phyloP scores from a whole-genome alignment of 768 basidiomycete species.

The Lactarius psammicola region DNA sequence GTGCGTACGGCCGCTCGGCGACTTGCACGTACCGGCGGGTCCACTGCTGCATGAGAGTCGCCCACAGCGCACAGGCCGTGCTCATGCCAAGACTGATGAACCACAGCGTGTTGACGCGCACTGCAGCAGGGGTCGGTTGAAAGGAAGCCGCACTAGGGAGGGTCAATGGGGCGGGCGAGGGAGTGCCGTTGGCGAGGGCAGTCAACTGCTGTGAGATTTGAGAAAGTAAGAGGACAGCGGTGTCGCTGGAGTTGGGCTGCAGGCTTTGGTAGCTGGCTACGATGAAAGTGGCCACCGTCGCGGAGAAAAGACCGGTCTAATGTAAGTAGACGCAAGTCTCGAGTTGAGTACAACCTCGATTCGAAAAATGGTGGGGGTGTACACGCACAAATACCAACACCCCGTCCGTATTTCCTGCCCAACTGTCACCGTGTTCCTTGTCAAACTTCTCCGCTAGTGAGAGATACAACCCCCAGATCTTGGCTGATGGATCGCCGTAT shows the following conservation, averaged over 20 bases:
- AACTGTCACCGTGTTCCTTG: conserved; percentile 24
- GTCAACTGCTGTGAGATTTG: conserved; percentile 25
- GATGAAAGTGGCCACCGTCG: conserved; percentile 29
- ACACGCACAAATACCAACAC: conserved; percentile 25
- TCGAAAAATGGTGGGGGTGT: neutral
- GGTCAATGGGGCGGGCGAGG: neutral
- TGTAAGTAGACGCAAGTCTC: neutral
- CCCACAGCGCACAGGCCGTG: conserved; percentile 23
- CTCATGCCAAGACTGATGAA: conserved; percentile 23
- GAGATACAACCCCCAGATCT: conserved; percentile 25
- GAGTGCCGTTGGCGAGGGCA: neutral
- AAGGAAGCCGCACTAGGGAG: neutral
- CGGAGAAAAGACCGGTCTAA: conserved; percentile 34
- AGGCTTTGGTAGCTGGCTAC: conserved; percentile 28
- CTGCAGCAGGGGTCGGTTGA: neutral
- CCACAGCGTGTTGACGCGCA: conserved; percentile 27
- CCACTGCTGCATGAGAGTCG: conserved; percentile 29
- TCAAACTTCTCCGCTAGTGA: conserved; percentile 19
- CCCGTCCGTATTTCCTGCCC: conserved; percentile 27
- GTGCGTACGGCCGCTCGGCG: conserved; percentile 18
- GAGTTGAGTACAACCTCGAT: neutral
- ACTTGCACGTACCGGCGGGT: conserved; percentile 23
- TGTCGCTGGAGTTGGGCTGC: conserved; percentile 19
- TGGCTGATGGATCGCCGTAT: conserved; percentile 15
- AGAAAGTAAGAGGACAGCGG: conserved; percentile 16